phyloP scores from a whole-genome alignment of 495 filamentous ascomycete genomes.

The Evernia prunastri region DNA sequence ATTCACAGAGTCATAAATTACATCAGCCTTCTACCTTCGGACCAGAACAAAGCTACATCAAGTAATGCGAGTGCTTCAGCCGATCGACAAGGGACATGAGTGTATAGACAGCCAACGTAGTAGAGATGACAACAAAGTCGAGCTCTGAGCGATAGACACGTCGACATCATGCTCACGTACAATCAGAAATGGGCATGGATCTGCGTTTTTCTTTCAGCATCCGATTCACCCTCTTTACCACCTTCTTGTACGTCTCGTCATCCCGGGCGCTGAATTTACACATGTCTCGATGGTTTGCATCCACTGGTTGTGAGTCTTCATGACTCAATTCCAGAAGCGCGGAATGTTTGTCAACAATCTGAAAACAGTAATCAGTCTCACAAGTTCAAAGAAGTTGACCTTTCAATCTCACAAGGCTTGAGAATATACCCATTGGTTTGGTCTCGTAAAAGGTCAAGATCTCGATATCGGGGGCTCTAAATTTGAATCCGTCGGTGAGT shows the following conservation, averaged over 20 bases:
- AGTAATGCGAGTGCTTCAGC: neutral
- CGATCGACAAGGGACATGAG: neutral
- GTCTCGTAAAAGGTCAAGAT: constrained; percentile 37
- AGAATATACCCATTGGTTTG: constrained; percentile 13
- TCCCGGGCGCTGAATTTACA: constrained; percentile 24
- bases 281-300: constrained; percentile 30
- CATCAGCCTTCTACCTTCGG: neutral
- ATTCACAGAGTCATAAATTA: neutral
- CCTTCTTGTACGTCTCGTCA: constrained; percentile 17
- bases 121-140: neutral
- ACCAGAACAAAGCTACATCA: neutral
- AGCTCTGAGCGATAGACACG: neutral
- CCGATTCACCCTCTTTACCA: constrained; percentile 14
- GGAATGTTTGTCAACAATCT: constrained; percentile 29
- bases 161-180: neutral
- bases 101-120: neutral
- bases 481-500: constrained; percentile 36
- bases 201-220: neutral
- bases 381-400: neutral
- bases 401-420: constrained; percentile 1
- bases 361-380: constrained; percentile 29
- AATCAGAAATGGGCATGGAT: neutral
- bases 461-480: constrained; percentile 32
- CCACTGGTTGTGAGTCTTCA: constrained; percentile 31
- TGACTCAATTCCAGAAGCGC: constrained; percentile 33